Conservation (phyloP, 2,329 filamentous ascomycete species). For the Microdochium bolleyi region DNA sequence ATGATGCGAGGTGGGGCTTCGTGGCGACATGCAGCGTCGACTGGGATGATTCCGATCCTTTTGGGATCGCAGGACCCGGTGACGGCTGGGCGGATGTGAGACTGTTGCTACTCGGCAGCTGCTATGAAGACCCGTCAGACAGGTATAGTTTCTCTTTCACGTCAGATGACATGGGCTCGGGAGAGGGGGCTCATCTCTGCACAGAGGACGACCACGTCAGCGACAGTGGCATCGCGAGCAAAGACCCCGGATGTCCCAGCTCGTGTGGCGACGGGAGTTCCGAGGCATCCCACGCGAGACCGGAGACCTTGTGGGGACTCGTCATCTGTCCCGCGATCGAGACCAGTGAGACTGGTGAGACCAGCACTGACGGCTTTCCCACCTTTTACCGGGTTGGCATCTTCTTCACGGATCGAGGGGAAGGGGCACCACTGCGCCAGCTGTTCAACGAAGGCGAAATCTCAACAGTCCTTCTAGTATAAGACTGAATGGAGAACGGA, state of each 20-base stretch:
- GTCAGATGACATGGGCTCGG: no score
- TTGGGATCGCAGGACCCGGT: background rate
- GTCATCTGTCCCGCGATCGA: background rate
- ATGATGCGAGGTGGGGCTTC: background rate
- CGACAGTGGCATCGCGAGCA: background rate
- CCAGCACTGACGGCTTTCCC: no score
- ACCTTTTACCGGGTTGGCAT: no score
- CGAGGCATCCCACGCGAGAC: background rate
- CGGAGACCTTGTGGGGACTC: background rate
- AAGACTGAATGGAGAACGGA: no score
- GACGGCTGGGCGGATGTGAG: background rate
- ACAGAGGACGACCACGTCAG: background rate
- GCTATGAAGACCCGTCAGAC: background rate
- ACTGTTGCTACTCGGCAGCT: background rate
- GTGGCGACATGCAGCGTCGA: background rate
- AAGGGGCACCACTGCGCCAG: no score
- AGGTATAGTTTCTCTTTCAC: no score
- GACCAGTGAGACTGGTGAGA: background rate
- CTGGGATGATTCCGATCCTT: background rate
- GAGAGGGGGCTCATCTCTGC: no score
- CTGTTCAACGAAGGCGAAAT: no score
- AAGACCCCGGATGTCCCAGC: no score
- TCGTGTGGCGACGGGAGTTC: no score
- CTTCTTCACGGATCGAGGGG: no score
- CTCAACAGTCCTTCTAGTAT: no score